Evolutionary conservation across 2,329 filamentous ascomycete species (phyloP).

Genomic region (Helicocarpus griseus): DNA sequence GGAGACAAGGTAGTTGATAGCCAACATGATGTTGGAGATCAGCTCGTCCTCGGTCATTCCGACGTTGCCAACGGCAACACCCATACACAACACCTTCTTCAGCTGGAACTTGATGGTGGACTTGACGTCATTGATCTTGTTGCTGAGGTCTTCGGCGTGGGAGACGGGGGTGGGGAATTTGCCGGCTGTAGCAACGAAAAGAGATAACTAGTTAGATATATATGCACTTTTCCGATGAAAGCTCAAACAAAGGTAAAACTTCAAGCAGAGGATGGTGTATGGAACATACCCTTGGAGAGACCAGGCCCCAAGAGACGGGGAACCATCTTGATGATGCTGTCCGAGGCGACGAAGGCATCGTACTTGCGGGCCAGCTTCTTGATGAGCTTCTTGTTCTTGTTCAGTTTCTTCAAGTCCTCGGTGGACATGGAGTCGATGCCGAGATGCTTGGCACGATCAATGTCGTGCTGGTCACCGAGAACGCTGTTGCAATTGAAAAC

Average conservation of each 20-base stretch:
- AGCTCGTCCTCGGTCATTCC: constrained; percentile 95
- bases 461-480: constrained; percentile 92
- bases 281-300: constrained; percentile 78
- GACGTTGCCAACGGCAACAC: constrained; percentile 98
- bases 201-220: neutral
- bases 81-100: constrained; percentile 99
- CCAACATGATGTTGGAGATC: constrained; percentile 97
- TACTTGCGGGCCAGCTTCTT: constrained; percentile 99
- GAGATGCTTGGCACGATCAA: constrained; percentile 99
- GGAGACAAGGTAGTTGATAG: constrained; percentile 99
- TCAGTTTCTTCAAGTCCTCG: constrained; percentile 99
- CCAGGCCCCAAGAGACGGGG: constrained; percentile 97
- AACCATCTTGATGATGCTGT: constrained; percentile 98
- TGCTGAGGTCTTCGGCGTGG: constrained; percentile 84
- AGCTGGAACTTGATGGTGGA: constrained; percentile 99
- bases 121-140: constrained; percentile 99
- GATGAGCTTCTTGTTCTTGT: constrained; percentile 99
- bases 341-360: constrained; percentile 97
- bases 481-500: constrained; percentile 42
- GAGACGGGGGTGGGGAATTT: constrained; percentile 99
- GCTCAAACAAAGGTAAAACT: no score
- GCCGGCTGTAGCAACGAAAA: constrained; percentile 55
- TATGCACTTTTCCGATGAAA: no score
- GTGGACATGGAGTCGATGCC: constrained; percentile 96
- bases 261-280: neutral